phyloP scores from a whole-genome alignment of 176 grass and related monocot species.

The Juncus effusus region DNA sequence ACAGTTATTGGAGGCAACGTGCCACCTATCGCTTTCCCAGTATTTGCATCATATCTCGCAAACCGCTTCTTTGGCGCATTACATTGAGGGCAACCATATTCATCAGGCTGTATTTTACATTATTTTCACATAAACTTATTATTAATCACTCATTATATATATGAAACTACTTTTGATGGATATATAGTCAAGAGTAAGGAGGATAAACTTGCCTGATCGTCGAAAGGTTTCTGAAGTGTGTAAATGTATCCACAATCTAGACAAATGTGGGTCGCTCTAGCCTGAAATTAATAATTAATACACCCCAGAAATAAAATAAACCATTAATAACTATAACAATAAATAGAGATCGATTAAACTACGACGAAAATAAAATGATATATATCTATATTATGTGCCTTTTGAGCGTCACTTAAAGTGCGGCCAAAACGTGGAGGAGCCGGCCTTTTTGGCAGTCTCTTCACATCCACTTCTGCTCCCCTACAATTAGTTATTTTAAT shows the following conservation, averaged over 20 bases:
- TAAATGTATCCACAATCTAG: conserved; percentile 97
- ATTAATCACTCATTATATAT: conserved; percentile 21
- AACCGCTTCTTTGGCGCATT: conserved; percentile 99
- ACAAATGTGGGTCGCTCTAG: conserved; percentile 90
- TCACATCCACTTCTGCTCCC: conserved; percentile 75
- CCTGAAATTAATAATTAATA: conserved; percentile 41
- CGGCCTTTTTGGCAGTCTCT: conserved; percentile 71
- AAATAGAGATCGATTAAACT: too few relatives aligned
- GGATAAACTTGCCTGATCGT: conserved; percentile 54
- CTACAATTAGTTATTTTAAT: conserved; percentile 23
- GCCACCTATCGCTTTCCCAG: conserved; percentile 63
- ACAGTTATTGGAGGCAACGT: conserved; percentile 58
- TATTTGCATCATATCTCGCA: conserved; percentile 44
- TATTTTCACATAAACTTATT: conserved; percentile 1
- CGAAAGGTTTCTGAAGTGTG: conserved; percentile 86
- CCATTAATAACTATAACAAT: too few relatives aligned
- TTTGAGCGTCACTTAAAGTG: conserved; percentile 73
- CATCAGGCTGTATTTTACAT: conserved; percentile 54
- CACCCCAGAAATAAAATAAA: too few relatives aligned
- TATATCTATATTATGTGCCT: conserved; percentile 34
- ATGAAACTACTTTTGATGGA: background rate
- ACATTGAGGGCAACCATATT: conserved; percentile 83
- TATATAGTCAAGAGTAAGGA: conserved; percentile 21
- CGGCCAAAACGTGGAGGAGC: conserved; percentile 82
- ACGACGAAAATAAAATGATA: background rate